Base-by-base conservation (phyloP, 202 grass and related monocot species). In the Zizania palustris region DNA sequence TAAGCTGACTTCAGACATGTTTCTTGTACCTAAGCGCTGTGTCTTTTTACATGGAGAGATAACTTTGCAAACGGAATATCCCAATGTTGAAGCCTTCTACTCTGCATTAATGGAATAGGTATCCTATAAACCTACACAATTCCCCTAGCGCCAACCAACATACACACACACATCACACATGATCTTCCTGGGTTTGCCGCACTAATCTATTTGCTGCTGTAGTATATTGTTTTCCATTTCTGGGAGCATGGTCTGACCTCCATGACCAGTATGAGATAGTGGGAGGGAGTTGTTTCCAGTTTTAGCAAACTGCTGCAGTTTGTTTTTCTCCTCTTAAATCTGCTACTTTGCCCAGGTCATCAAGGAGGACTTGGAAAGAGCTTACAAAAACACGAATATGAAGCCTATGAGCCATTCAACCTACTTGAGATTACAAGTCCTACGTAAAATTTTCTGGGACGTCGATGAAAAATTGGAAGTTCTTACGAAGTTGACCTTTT, bases 281-380 rank as follows among this genome's bases (percentile, higher is more conserved):
- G 41, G 41, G 42, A 1, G 0, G 45, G 45, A 13, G 45, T 3
- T 4, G 21, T 69, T 55, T 81, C 46, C 66, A 13, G 20, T 63
- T 41, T 70, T 63, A 71, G 28, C 15, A 20, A 60, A 51, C 60
- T 81, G 59, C 14, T 71, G 11, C 9, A 22, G 12, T 10, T 73
- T 87, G 28, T 48, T 48, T 48, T 28, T 28, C 28, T 28, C 28
- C 2, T 28, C 28, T 28, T 28, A 28, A 1, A 28, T 28, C 28
- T 28, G 1, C 28, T 28, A 28, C 12, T 14, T 12, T 48, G 0
- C 16, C 67, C 66, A 98, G 96, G 89, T 92, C 77, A 98, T 98
- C 59, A 98, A 98, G 76, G 96, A 98, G 72, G 87, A 98, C 40
- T 81, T 98, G 89, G 91, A 98, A 88, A 95, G 96, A 86, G 44